phyloP scores from a whole-genome alignment of 257 asterid species.

The Thymus quinquecostatus region DNA sequence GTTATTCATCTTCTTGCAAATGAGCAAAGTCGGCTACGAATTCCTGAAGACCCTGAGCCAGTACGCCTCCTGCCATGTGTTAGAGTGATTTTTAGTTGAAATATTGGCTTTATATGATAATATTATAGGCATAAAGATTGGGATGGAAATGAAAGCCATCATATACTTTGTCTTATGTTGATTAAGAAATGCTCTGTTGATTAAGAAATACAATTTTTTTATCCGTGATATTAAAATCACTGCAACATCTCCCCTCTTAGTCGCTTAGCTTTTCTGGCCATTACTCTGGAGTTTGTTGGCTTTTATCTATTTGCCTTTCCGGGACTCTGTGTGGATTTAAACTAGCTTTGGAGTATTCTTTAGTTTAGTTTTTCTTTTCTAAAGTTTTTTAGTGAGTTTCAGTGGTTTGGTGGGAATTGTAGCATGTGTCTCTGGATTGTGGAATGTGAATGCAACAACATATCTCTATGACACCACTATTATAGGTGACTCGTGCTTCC shows the following conservation, averaged over 20 bases:
- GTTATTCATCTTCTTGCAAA: slow-evolving; percentile 91
- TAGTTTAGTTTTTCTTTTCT: neutral
- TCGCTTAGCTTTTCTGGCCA: neutral
- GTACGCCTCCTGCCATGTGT: slow-evolving; percentile 50
- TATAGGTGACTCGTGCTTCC: slow-evolving; percentile 9
- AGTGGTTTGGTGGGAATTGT: neutral
- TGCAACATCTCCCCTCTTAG: slow-evolving; percentile 12
- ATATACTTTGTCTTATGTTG: slow-evolving; percentile 15
- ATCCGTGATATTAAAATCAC: neutral
- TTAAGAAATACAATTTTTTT: neutral
- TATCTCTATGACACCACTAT: neutral
- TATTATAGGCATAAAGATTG: neutral
- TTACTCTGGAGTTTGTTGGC: neutral
- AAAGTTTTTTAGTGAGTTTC: neutral
- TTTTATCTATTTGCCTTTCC: too few relatives aligned
- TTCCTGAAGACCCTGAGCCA: slow-evolving; percentile 83
- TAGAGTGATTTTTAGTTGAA: slow-evolving; percentile 13
- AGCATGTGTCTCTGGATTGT: neutral
- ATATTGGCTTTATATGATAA: slow-evolving; percentile 23
- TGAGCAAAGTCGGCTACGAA: slow-evolving; percentile 86
- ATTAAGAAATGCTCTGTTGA: slow-evolving; percentile 8
- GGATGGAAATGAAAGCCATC: slow-evolving; percentile 16
- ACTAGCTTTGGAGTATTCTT: neutral
- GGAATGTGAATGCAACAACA: neutral
- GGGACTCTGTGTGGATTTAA: neutral